phyloP scores from a whole-genome alignment of 2,329 filamentous ascomycete species.

The Talaromyces albobiverticillius region DNA sequence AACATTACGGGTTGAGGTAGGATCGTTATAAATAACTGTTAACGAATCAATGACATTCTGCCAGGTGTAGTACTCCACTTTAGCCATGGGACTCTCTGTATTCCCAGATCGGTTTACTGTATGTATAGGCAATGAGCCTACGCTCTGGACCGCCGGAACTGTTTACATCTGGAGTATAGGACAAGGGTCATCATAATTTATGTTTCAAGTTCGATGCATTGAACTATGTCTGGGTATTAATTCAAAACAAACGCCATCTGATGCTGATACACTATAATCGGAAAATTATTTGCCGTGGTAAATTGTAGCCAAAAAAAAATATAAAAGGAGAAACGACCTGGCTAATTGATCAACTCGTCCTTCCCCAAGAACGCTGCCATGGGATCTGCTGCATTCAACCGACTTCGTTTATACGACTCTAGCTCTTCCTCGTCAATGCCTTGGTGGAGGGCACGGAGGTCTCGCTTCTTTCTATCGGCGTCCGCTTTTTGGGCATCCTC shows the following conservation, averaged over 20 bases:
- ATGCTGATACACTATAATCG: constrained; percentile 10
- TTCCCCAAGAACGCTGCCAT: constrained; percentile 80
- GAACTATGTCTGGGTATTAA: constrained; percentile 12
- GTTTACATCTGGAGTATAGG: too few relatives aligned
- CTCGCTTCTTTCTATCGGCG: constrained; percentile 63
- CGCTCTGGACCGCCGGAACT: too few relatives aligned
- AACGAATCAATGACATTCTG: too few relatives aligned
- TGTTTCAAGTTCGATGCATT: background rate
- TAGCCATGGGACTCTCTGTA: too few relatives aligned
- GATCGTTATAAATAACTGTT: too few relatives aligned
- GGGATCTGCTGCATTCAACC: constrained; percentile 72
- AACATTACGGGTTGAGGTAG: too few relatives aligned
- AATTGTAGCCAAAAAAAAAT: background rate
- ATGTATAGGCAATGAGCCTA: too few relatives aligned
- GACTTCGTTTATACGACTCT: constrained; percentile 78
- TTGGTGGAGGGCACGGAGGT: constrained; percentile 72
- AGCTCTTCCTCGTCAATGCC: constrained; percentile 80
- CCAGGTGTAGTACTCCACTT: too few relatives aligned
- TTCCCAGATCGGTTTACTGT: too few relatives aligned
- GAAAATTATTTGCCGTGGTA: background rate
- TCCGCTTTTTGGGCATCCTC: constrained; percentile 32
- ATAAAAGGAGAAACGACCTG: background rate
- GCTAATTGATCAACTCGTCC: constrained; percentile 59
- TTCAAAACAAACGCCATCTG: constrained; percentile 12
- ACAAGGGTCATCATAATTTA: too few relatives aligned